Conservation (phyloP, 2,329 filamentous ascomycete species). For the Aspergillus tamarii region DNA sequence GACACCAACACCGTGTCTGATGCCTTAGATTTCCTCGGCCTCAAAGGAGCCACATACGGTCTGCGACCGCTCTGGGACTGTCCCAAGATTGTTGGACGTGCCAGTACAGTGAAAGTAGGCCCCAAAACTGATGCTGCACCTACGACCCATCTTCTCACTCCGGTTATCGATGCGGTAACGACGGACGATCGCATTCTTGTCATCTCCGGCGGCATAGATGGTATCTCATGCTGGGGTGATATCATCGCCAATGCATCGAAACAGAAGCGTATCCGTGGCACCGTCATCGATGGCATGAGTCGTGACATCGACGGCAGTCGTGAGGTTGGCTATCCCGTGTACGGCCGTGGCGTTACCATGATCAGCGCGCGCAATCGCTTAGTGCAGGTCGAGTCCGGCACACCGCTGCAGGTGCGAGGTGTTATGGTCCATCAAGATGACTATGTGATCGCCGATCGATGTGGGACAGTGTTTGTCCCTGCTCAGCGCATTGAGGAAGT, state of each 20-base stretch:
- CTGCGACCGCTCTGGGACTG: constrained; percentile 28
- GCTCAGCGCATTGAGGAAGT: constrained; percentile 22
- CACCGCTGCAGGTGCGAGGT: constrained; percentile 23
- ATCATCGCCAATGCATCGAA: constrained; percentile 29
- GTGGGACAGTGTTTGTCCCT: constrained; percentile 23
- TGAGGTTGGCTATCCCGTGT: constrained; percentile 37
- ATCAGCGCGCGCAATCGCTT: constrained; percentile 37
- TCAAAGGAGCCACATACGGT: constrained; percentile 27
- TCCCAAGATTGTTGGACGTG: constrained; percentile 26
- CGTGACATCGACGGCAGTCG: constrained; percentile 40
- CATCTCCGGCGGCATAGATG: constrained; percentile 23
- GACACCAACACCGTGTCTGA: constrained; percentile 30
- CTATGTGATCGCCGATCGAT: constrained; percentile 26
- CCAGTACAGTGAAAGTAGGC: constrained; percentile 26
- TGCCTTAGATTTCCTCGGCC: constrained; percentile 26
- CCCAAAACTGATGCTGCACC: constrained; percentile 15
- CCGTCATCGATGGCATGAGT: constrained; percentile 37
- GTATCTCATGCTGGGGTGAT: constrained; percentile 29
- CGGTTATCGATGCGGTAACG: constrained; percentile 22
- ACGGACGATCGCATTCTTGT: constrained; percentile 27
- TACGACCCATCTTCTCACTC: constrained; percentile 20
- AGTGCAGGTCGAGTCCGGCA: constrained; percentile 36
- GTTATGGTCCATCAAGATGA: constrained; percentile 22
- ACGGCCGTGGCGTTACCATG: constrained; percentile 37
- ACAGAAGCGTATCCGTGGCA: constrained; percentile 30